Evolutionary conservation across 2,329 filamentous ascomycete species (phyloP).

Genomic region (Claviceps arundinis): DNA sequence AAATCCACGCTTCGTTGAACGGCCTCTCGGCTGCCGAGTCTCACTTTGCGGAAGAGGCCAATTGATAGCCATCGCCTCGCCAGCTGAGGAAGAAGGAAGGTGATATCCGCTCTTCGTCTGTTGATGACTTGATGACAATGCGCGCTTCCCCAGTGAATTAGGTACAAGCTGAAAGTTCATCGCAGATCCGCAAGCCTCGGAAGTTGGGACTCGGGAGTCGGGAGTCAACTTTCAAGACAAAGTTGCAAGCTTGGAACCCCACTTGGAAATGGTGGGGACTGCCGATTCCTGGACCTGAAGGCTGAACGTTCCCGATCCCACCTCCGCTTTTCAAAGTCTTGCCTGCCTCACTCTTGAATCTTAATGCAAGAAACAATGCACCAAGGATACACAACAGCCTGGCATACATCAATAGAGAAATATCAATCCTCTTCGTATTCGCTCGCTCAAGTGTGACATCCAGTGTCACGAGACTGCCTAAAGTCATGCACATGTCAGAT

Average conservation of each 20-base stretch:
- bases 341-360: no score
- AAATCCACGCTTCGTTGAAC: background rate
- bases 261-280: no score
- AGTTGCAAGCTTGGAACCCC: no score
- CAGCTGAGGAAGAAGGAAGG: background rate
- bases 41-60: background rate
- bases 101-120: background rate
- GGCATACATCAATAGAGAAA: background rate
- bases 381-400: background rate
- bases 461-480: constrained; percentile 1
- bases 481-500: background rate
- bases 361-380: no score
- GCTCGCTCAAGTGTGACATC: background rate
- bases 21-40: background rate
- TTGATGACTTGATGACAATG: no score
- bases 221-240: no score
- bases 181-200: no score
- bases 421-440: background rate
- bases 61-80: background rate
- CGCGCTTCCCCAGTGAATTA: background rate
- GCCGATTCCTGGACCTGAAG: no score
- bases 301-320: no score
- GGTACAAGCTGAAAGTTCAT: no score
- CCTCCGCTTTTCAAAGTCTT: no score
- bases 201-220: no score